Conservation (phyloP, 176 grass and related monocot species). For the Paspalum notatum region DNA sequence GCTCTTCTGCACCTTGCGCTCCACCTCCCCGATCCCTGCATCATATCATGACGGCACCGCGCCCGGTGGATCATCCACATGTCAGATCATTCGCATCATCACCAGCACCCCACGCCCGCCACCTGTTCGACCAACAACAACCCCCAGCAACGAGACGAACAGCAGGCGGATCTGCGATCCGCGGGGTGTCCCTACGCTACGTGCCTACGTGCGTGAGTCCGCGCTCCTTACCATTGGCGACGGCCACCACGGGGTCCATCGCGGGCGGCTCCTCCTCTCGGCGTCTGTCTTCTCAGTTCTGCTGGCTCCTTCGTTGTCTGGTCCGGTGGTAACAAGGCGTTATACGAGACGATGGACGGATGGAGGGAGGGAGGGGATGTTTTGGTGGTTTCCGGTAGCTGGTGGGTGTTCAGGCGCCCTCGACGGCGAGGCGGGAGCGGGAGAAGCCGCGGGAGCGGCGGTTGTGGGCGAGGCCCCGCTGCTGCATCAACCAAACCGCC, state of each 20-base stretch:
- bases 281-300: background rate
- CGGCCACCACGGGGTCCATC: slow-evolving; percentile 48
- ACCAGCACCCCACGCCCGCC: background rate
- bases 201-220: too few relatives aligned
- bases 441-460: slow-evolving; percentile 96
- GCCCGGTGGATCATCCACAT: too few relatives aligned
- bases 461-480: slow-evolving; percentile 68
- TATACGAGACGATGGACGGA: background rate
- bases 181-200: background rate
- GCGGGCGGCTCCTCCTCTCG: background rate
- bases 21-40: slow-evolving; percentile 55
- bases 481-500: slow-evolving; percentile 57
- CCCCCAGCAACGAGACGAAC: background rate
- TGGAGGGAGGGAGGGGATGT: background rate
- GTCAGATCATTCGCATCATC: too few relatives aligned
- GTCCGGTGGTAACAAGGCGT: background rate
- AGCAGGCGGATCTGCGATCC: slow-evolving; percentile 4
- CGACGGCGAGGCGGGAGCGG: slow-evolving; percentile 79
- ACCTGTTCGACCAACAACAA: slow-evolving; percentile 37
- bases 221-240: slow-evolving; percentile 51
- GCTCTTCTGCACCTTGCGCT: slow-evolving; percentile 82
- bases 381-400: background rate
- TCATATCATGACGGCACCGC: background rate
- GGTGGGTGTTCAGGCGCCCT: slow-evolving; percentile 56
- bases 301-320: background rate